phyloP scores from a whole-genome alignment of 2,329 filamentous ascomycete species.

The Aspergillus carbonarius region DNA sequence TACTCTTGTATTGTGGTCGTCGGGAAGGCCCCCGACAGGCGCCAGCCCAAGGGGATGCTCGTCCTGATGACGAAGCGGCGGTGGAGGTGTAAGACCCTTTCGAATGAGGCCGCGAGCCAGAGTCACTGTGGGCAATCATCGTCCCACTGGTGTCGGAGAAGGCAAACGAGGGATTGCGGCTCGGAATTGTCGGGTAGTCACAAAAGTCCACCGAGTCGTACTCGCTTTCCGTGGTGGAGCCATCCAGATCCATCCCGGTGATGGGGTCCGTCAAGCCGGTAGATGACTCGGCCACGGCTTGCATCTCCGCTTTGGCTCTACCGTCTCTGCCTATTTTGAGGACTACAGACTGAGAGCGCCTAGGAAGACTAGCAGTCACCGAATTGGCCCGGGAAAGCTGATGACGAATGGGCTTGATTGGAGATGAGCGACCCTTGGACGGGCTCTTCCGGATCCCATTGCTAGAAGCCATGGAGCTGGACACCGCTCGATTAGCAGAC shows the following conservation, averaged over 20 bases:
- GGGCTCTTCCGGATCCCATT: constrained; percentile 43
- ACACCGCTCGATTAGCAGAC: constrained; percentile 29
- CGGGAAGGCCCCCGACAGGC: constrained; percentile 29
- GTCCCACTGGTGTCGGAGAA: constrained; percentile 36
- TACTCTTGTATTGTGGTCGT: constrained; percentile 25
- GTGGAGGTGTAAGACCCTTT: constrained; percentile 47
- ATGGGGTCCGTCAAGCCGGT: constrained; percentile 37
- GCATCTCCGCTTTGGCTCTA: constrained; percentile 48
- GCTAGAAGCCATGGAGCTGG: constrained; percentile 31
- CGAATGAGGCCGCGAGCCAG: constrained; percentile 40
- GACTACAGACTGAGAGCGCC: constrained; percentile 43
- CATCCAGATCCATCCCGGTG: constrained; percentile 42
- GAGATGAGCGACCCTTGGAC: constrained; percentile 45
- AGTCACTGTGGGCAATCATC: constrained; percentile 34
- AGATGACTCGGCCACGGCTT: constrained; percentile 33
- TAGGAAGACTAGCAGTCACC: constrained; percentile 29
- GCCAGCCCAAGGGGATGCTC: constrained; percentile 42
- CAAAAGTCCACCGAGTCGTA: constrained; percentile 42
- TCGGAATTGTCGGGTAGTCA: constrained; percentile 39
- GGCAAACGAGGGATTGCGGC: constrained; percentile 41
- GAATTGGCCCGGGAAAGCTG: constrained; percentile 34
- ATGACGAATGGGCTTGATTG: constrained; percentile 38
- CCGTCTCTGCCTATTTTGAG: constrained; percentile 51
- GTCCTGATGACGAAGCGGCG: constrained; percentile 42
- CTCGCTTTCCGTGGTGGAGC: constrained; percentile 45